Conservation (phyloP, 805 yeast genomes). For the Ogataea henricii region DNA sequence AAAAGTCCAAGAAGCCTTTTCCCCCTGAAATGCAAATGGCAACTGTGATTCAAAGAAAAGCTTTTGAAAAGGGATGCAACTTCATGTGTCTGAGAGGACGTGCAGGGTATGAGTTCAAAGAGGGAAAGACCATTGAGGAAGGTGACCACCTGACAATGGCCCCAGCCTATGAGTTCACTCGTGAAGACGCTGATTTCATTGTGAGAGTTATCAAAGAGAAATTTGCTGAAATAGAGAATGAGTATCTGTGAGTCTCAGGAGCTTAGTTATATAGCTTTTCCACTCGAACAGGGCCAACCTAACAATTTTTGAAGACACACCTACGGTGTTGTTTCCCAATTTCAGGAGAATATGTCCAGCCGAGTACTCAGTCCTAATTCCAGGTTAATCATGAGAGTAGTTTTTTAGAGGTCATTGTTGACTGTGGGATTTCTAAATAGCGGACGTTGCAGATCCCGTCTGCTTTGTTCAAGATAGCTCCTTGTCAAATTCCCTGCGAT, state of each 20-base stretch:
- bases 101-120: conserved; percentile 25
- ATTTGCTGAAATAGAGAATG: conserved; percentile 39
- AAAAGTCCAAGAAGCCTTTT: conserved; percentile 46
- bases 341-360: no score
- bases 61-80: conserved; percentile 15
- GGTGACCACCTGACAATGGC: conserved; percentile 49
- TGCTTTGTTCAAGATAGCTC: no score
- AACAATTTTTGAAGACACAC: neutral
- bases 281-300: neutral
- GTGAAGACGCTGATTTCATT: conserved; percentile 43
- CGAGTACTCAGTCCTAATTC: no score
- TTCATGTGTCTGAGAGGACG: conserved; percentile 20
- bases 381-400: no score
- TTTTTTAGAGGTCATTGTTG: no score
- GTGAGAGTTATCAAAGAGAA: conserved; percentile 42
- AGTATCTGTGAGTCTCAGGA: conserved; percentile 16
- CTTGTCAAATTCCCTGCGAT: no score
- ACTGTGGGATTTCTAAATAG: no score
- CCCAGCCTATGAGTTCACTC: conserved; percentile 45
- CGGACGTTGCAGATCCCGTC: no score
- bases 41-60: conserved; percentile 11
- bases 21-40: conserved; percentile 30
- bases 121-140: conserved; percentile 29
- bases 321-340: no score
- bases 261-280: neutral